Conservation (phyloP, 768 basidiomycete species). For the Phanerochaete sordida region DNA sequence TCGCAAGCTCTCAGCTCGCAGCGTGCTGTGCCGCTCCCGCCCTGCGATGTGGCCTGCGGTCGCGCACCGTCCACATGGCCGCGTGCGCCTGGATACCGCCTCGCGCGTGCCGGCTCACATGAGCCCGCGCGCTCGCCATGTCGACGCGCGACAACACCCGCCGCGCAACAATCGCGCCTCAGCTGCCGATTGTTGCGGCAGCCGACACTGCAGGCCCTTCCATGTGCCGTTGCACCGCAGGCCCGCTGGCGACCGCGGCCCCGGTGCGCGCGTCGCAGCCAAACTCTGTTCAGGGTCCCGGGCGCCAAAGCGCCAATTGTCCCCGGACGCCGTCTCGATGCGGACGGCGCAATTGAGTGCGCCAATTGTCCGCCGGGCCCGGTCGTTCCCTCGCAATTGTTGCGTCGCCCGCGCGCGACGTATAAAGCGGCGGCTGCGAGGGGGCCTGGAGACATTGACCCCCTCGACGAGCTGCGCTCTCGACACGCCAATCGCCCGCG, state of each 20-base stretch:
- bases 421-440: background rate
- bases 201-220: background rate
- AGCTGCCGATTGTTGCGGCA: background rate
- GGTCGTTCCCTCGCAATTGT: constrained; percentile 1
- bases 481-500: background rate
- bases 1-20: too few species aligned
- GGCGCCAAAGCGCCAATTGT: background rate
- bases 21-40: background rate
- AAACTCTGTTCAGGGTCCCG: too few species aligned
- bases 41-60: background rate
- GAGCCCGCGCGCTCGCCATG: background rate
- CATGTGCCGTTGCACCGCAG: too few species aligned
- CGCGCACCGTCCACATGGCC: background rate
- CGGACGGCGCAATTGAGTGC: background rate
- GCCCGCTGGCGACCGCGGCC: too few species aligned
- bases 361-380: background rate
- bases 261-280: too few species aligned
- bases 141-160: background rate
- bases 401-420: background rate
- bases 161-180: background rate
- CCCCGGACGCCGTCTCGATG: background rate
- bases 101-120: background rate
- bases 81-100: background rate
- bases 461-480: background rate
- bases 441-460: background rate